Evolutionary conservation across 2,329 filamentous ascomycete genomes (phyloP).

Genomic region (Verticillium alfalfae): DNA sequence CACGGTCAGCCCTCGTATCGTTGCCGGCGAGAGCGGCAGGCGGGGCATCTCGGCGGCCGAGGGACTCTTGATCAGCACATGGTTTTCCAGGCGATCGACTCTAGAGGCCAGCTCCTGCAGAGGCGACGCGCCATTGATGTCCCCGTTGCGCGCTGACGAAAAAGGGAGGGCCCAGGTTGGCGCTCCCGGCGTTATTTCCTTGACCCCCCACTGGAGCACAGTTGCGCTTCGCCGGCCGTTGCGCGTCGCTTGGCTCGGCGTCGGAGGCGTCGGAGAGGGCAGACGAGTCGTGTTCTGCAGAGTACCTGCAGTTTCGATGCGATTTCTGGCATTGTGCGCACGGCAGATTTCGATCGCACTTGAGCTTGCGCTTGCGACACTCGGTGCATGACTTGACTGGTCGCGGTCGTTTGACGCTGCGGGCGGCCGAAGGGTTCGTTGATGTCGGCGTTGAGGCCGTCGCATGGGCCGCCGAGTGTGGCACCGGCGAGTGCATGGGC

Average conservation of each 20-base stretch:
- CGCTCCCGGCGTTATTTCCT: slow-evolving; percentile 1
- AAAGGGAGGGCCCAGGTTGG: neutral
- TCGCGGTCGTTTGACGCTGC: slow-evolving; percentile 46
- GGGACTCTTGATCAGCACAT: slow-evolving; percentile 36
- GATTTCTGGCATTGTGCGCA: slow-evolving; percentile 55
- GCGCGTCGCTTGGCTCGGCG: slow-evolving; percentile 22
- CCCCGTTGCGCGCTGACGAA: slow-evolving; percentile 18
- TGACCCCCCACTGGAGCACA: slow-evolving; percentile 14
- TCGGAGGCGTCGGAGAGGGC: slow-evolving; percentile 46
- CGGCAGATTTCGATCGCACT: slow-evolving; percentile 49
- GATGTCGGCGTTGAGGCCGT: neutral
- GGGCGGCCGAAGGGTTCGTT: slow-evolving; percentile 11
- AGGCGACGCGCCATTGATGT: slow-evolving; percentile 21
- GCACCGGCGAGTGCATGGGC: neutral
- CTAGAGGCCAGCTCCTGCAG: slow-evolving; percentile 43
- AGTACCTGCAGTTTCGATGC: slow-evolving; percentile 47
- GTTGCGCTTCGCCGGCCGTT: slow-evolving; percentile 32
- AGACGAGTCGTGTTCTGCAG: slow-evolving; percentile 39
- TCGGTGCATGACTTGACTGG: slow-evolving; percentile 53
- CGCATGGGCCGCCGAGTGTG: neutral
- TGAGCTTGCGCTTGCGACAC: slow-evolving; percentile 52
- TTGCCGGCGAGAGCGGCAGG: slow-evolving; percentile 28
- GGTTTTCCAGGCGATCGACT: slow-evolving; percentile 49
- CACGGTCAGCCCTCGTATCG: slow-evolving; percentile 43
- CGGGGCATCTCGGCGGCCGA: slow-evolving; percentile 29